Evolutionary conservation across 1,284 basidiomycete species (phyloP).

Genomic region (Ceratobasidium sp.): DNA sequence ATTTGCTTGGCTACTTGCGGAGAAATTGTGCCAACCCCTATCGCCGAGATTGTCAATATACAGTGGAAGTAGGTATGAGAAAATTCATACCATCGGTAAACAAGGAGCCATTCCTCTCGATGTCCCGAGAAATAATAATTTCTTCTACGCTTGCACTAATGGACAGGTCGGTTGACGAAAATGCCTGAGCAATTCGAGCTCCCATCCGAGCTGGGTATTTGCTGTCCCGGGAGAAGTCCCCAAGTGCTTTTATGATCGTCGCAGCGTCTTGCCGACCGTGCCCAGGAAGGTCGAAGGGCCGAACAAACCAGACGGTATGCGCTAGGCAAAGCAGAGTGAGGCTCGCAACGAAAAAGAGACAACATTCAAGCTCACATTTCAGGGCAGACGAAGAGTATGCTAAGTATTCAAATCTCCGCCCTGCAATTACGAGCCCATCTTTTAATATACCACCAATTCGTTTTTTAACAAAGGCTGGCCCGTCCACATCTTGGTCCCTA

Average conservation of each 20-base stretch:
- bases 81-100: conserved; percentile 63
- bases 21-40: conserved; percentile 77
- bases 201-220: conserved; percentile 77
- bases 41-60: conserved; percentile 13
- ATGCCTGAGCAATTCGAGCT: conserved; percentile 77
- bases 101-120: conserved; percentile 54
- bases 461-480: conserved; percentile 61
- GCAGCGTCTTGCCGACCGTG: conserved; percentile 57
- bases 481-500: conserved; percentile 65
- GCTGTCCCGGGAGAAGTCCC: conserved; percentile 64
- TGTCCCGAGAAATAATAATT: conserved; percentile 64
- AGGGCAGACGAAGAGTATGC: conserved; percentile 68
- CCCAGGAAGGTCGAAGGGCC: conserved; percentile 61
- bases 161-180: conserved; percentile 76
- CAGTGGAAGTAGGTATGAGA: no score
- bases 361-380: conserved; percentile 50
- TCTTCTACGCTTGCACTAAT: conserved; percentile 68
- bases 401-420: conserved; percentile 67
- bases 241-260: conserved; percentile 67
- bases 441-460: conserved; percentile 63
- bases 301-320: conserved; percentile 72
- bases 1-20: conserved; percentile 68
- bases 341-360: no score
- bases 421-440: conserved; percentile 65
- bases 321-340: background rate